Evolutionary conservation across 805 yeast species (phyloP), one percentile per base, ranked within the genome.

Genomic region (Tetrapisispora taiwanensis): DNA sequence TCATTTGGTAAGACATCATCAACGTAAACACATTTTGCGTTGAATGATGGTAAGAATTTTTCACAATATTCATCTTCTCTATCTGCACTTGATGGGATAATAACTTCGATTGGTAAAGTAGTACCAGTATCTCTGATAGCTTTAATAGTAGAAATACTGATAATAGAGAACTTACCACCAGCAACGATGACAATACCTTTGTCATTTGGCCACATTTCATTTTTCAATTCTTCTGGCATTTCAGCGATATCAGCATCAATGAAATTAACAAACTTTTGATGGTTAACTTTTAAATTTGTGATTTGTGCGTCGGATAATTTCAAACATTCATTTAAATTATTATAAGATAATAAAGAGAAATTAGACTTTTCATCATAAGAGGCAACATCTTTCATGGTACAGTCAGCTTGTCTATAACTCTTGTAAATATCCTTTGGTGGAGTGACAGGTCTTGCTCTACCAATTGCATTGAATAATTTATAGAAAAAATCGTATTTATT

Each of bases 81-180:
- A 55, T 84, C 92, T 28, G 73, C 73, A 18, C 71, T 67, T 32
- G 76, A 72, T 8, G 95, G 94, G 50, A 88, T 76, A 51, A 85
- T 73, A 9, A 88, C 83, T 67, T 88, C 96, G 18, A 88, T 78
- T 0, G 96, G 95, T 31, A 82, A 62, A 13, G 70, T 71, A 3
- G 84, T 77, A 2, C 90, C 87, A 7, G 73, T 67, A 33, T 78
- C 75, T 54, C 95, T 68, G 41, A 87, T 52, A 39, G 69, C 62
- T 48, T 68, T 65, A 7, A 82, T 64, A 9, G 81, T 71, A 6
- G 79, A 56, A 24, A 79, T 61, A 1, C 83, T 69, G 24, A 82
- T 61, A 75, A 84, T 75, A 40, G 84, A 79, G 53, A 75, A 82
- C 46, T 70, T 71, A 3, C 85, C 85, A 39, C 90, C 90, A n/a